These are phyloP conservation scores for Globisporangium cylindrosporum DNA, from an alignment of 352 stramenopile species.

Conservation along the genomic window DNA sequence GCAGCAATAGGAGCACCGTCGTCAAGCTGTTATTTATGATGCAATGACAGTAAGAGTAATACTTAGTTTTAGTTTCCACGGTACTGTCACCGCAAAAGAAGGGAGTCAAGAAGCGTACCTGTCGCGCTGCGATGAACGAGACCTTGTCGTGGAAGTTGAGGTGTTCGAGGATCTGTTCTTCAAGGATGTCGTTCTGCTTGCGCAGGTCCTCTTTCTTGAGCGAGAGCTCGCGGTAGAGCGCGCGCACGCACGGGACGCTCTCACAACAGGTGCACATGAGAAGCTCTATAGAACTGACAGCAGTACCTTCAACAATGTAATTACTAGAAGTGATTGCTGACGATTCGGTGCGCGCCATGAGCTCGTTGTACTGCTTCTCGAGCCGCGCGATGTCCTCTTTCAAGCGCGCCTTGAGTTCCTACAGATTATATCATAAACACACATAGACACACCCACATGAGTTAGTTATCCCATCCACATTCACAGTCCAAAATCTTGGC, in stretches of 20 bases:
- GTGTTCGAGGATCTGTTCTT: slow-evolving; percentile 25
- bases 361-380: slow-evolving; percentile 25
- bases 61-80: neutral
- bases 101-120: slow-evolving; percentile 7
- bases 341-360: slow-evolving; percentile 18
- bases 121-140: slow-evolving; percentile 15
- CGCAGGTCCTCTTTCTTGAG: slow-evolving; percentile 26
- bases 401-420: slow-evolving; percentile 26
- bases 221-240: slow-evolving; percentile 21
- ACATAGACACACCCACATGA: neutral
- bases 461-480: neutral
- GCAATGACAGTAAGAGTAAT: neutral
- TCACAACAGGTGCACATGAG: slow-evolving; percentile 12
- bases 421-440: neutral
- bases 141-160: slow-evolving; percentile 28
- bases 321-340: neutral
- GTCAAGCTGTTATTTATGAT: neutral
- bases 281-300: slow-evolving; percentile 7
- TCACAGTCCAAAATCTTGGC: neutral
- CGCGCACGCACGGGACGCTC: slow-evolving; percentile 9
- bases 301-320: neutral
- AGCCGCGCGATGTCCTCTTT: slow-evolving; percentile 25
- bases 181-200: slow-evolving; percentile 24
- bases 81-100: too few species aligned
- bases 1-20: neutral